Conservation (phyloP, 1,139 yeast genomes). For the Taphrina populina region DNA sequence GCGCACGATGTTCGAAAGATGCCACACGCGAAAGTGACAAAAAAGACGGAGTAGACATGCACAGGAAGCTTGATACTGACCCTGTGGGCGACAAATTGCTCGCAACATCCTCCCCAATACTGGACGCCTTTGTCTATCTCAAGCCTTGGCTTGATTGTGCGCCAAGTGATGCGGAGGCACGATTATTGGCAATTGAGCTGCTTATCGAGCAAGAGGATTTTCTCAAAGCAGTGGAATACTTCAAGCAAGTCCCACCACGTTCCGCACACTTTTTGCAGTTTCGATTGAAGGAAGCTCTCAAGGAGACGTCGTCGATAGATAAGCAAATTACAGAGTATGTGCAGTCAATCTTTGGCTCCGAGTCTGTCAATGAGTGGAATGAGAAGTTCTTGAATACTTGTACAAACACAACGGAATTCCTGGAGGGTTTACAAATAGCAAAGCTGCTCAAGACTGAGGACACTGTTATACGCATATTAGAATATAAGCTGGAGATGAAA, state of each 20-base stretch:
- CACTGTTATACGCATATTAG: neutral
- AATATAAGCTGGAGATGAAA: neutral
- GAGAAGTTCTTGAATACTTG: neutral
- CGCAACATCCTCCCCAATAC: constrained; percentile 48
- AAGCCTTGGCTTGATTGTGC: constrained; percentile 45
- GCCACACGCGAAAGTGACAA: constrained; percentile 38
- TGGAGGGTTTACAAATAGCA: neutral
- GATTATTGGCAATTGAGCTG: constrained; percentile 42
- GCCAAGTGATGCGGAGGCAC: constrained; percentile 44
- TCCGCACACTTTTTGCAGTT: neutral
- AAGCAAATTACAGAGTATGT: neutral
- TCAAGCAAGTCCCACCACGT: neutral
- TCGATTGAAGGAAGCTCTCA: neutral
- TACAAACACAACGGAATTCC: neutral
- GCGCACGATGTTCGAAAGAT: constrained; percentile 42
- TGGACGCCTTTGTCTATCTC: constrained; percentile 47
- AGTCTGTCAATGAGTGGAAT: constrained; percentile 1
- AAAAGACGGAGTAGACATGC: constrained; percentile 39
- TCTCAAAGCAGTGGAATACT: neutral
- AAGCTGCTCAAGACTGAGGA: neutral
- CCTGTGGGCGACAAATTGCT: constrained; percentile 49
- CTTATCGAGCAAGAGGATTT: constrained; percentile 7
- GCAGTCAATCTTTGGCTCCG: neutral
- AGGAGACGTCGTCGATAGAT: neutral
- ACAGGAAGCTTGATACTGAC: constrained; percentile 48